A percentile compares a stretch with the other conserved stretches of the same genome.
Conservation (phyloP, 2,329 filamentous ascomycete species). For the Venturia asperata region DNA sequence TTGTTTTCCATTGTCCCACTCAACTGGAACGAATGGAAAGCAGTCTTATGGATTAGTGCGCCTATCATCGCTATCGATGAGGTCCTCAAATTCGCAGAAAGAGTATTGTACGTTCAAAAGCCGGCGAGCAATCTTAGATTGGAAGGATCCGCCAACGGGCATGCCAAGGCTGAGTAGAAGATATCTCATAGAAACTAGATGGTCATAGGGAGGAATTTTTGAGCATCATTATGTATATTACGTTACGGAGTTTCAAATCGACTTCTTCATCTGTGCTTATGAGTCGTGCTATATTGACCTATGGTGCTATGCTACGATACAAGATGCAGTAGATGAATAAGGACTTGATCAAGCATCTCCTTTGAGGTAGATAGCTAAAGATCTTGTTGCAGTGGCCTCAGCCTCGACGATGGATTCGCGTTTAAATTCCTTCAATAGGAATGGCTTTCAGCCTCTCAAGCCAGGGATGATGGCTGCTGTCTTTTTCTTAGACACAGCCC, state of each 20-base stretch:
- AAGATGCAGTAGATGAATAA: neutral
- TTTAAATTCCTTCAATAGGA: neutral
- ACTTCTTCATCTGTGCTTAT: neutral
- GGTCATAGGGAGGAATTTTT: conserved; percentile 3
- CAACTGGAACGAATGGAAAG: conserved; percentile 82
- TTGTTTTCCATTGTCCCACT: conserved; percentile 89
- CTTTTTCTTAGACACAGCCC: neutral
- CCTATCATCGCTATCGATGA: conserved; percentile 76
- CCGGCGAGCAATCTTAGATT: conserved; percentile 23
- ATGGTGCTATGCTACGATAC: neutral
- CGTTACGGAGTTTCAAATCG: neutral
- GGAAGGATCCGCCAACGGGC: conserved; percentile 12
- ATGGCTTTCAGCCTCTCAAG: conserved; percentile 1
- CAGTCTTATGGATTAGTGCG: conserved; percentile 77
- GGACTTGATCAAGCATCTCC: neutral
- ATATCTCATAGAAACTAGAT: conserved; percentile 5
- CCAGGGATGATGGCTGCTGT: neutral
- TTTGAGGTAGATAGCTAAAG: neutral
- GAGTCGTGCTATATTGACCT: neutral
- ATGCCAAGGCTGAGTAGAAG: conserved; percentile 12
- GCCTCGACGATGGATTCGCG: neutral
- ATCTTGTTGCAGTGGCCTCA: neutral
- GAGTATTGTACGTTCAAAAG: conserved; percentile 55
- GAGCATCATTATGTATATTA: conserved; percentile 7
- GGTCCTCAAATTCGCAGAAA: conserved; percentile 61